These are phyloP conservation scores for Aspergillus spinulosporus DNA, from an alignment of 2,329 filamentous ascomycete genomes.

Conservation along the genomic window DNA sequence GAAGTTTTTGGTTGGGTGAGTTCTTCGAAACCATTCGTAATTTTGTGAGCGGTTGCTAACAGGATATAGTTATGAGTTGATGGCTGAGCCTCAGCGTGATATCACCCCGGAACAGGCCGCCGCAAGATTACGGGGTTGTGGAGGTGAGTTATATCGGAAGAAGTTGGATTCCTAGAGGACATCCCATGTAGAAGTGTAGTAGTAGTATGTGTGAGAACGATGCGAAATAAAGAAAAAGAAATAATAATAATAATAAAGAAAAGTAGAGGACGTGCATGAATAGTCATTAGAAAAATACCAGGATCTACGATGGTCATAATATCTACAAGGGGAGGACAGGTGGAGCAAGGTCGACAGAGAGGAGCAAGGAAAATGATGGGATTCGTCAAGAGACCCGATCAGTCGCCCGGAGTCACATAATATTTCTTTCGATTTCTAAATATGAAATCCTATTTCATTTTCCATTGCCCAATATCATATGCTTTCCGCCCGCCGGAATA, in stretches of 20 bases:
- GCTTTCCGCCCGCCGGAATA: slow-evolving; percentile 33
- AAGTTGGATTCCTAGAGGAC: slow-evolving; percentile 29
- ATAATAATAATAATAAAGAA: background rate
- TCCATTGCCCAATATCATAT: slow-evolving; percentile 44
- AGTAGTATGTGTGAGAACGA: slow-evolving; percentile 2
- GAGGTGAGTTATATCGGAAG: slow-evolving; percentile 81
- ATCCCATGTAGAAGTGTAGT: slow-evolving; percentile 5
- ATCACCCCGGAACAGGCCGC: slow-evolving; percentile 97
- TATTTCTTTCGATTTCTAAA: slow-evolving; percentile 38
- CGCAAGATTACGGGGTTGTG: slow-evolving; percentile 70
- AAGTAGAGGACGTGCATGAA: background rate
- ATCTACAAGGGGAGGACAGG: background rate
- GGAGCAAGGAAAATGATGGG: background rate
- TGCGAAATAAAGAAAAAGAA: background rate
- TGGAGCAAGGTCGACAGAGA: background rate
- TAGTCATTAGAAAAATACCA: background rate
- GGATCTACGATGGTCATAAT: slow-evolving; percentile 13
- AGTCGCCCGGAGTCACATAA: slow-evolving; percentile 36
- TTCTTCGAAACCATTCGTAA: slow-evolving; percentile 11
- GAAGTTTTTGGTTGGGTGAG: slow-evolving; percentile 86
- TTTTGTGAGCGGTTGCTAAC: slow-evolving; percentile 16
- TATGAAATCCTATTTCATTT: slow-evolving; percentile 46
- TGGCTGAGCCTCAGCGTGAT: slow-evolving; percentile 96
- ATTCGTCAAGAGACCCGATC: slow-evolving; percentile 34
- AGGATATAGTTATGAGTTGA: slow-evolving; percentile 71